phyloP scores from a whole-genome alignment of 2,329 filamentous ascomycete species.

The Beauveria australis region DNA sequence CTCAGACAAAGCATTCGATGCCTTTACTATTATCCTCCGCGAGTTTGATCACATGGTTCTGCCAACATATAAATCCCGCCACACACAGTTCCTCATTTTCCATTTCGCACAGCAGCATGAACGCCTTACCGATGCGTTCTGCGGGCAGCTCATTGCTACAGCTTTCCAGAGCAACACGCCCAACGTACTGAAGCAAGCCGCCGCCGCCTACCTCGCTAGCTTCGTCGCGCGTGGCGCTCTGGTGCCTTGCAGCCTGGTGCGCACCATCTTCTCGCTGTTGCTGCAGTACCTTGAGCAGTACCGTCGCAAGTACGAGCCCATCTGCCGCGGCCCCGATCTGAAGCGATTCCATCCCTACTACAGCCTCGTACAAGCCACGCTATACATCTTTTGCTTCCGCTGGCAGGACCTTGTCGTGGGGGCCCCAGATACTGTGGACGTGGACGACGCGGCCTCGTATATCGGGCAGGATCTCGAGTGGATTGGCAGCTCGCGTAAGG shows the following conservation, averaged over 20 bases:
- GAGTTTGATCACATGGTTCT: constrained; percentile 86
- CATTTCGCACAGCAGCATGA: constrained; percentile 84
- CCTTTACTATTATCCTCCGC: constrained; percentile 69
- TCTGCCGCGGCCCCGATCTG: constrained; percentile 77
- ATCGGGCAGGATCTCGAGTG: constrained; percentile 69
- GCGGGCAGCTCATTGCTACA: constrained; percentile 55
- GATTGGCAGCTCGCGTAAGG: constrained; percentile 65
- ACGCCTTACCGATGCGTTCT: constrained; percentile 72
- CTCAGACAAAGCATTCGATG: constrained; percentile 59
- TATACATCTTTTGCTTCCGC: constrained; percentile 96
- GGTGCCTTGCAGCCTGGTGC: constrained; percentile 67
- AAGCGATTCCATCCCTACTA: constrained; percentile 81
- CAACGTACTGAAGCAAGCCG: constrained; percentile 69
- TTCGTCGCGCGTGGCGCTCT: constrained; percentile 87
- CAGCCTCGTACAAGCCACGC: constrained; percentile 74
- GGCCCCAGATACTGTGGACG: constrained; percentile 51
- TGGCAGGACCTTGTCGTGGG: constrained; percentile 80
- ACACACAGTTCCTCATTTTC: constrained; percentile 93
- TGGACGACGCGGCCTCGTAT: constrained; percentile 52
- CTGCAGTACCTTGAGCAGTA: constrained; percentile 69
- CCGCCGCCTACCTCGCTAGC: constrained; percentile 86
- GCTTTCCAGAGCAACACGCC: constrained; percentile 55
- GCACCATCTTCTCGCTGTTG: constrained; percentile 72
- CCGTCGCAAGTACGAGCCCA: constrained; percentile 61
- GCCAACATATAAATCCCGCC: constrained; percentile 82